phyloP scores from a whole-genome alignment of 257 asterid genomes.

The Linderniella brevidens region DNA sequence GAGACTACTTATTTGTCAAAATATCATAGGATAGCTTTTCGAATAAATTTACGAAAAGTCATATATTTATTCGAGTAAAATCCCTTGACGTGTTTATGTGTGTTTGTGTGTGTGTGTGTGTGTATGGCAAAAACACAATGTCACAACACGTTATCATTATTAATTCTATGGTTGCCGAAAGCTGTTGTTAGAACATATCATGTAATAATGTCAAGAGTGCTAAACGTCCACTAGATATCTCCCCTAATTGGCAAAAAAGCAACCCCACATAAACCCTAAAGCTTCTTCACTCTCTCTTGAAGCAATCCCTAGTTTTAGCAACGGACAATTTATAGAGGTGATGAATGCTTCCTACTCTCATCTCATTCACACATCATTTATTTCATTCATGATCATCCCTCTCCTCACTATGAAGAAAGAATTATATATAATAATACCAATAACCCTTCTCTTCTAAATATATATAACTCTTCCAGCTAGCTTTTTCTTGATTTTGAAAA shows the following conservation, averaged over 20 bases:
- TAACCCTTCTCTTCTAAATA: no score
- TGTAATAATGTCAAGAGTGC: constrained; percentile 22
- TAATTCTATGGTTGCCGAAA: constrained; percentile 13
- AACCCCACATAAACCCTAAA: constrained; percentile 15
- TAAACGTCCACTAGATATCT: constrained; percentile 22
- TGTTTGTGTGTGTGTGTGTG: no score
- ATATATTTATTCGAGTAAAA: no score
- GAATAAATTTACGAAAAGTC: no score
- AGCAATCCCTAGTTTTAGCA: constrained; percentile 35
- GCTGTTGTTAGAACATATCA: constrained; percentile 5
- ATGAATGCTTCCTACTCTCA: constrained; percentile 8
- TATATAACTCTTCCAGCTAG: no score
- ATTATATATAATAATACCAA: no score
- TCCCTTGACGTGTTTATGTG: no score
- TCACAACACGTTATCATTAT: constrained; percentile 8
- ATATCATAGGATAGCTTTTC: no score
- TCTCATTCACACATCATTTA: constrained; percentile 12
- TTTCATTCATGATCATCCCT: constrained; percentile 1
- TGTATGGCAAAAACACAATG: not conserved
- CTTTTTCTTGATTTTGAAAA: no score
- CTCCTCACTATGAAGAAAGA: not conserved
- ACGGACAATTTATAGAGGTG: constrained; percentile 23
- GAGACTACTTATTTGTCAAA: no score
- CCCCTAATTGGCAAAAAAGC: constrained; percentile 20
- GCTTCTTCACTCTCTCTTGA: constrained; percentile 20